phyloP scores from a whole-genome alignment of 192 early-diverging fungal species.

The Entomortierella parvispora region DNA sequence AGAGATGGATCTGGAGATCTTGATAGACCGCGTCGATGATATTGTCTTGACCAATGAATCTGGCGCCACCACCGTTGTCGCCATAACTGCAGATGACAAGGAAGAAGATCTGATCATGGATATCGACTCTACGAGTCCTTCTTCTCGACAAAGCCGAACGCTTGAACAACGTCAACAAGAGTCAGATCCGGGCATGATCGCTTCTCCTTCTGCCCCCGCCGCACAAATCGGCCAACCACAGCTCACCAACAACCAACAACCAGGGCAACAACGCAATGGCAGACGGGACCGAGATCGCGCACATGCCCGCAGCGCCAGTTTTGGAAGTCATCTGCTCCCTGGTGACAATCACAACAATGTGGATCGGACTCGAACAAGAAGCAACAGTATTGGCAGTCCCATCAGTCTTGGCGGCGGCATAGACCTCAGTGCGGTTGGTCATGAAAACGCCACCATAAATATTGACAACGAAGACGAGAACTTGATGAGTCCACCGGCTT shows the following conservation, averaged over 20 bases:
- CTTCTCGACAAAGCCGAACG: background rate
- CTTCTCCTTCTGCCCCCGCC: constrained; percentile 2
- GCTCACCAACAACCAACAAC: no score
- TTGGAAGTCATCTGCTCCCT: no score
- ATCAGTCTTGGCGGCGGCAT: no score
- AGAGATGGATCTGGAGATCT: constrained; percentile 6
- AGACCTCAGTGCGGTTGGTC: no score
- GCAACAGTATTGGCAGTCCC: no score
- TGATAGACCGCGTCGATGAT: constrained; percentile 35
- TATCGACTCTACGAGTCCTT: background rate
- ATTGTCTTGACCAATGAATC: background rate
- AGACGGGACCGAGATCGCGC: no score
- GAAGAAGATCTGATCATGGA: constrained; percentile 15
- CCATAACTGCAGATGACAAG: constrained; percentile 6
- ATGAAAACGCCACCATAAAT: no score
- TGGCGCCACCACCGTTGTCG: background rate
- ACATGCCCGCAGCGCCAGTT: no score
- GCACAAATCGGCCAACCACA: background rate
- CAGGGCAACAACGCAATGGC: no score
- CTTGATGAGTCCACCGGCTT: constrained; percentile 4
- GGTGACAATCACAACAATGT: no score
- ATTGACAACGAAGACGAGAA: no score
- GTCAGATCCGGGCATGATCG: background rate
- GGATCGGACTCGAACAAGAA: no score
- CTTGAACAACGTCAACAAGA: background rate